Conservation (phyloP, 2,329 filamentous ascomycete species). For the Talaromyces rugulosus region DNA sequence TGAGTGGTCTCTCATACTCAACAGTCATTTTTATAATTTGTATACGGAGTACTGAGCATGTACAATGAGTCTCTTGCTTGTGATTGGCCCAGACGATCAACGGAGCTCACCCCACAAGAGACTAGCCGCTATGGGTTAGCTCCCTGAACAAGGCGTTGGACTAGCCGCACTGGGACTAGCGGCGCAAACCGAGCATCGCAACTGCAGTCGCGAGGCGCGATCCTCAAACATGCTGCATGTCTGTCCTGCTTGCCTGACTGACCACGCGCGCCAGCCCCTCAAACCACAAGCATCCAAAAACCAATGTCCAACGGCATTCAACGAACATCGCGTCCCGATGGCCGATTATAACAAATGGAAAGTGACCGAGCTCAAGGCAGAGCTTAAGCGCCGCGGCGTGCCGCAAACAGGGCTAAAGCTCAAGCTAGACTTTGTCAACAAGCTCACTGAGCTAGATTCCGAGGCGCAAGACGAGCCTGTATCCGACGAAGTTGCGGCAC, state of each 20-base stretch:
- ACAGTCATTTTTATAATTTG: no score
- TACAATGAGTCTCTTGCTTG: not conserved
- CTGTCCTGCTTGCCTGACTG: not conserved
- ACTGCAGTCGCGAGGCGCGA: not conserved
- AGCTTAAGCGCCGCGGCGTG: slow-evolving; percentile 69
- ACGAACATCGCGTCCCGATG: slow-evolving; percentile 31
- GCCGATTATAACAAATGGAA: slow-evolving; percentile 59
- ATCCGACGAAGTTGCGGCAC: slow-evolving; percentile 9
- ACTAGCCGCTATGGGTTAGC: not conserved
- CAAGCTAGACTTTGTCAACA: slow-evolving; percentile 60
- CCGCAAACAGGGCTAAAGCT: slow-evolving; percentile 66
- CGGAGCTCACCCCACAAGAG: not conserved
- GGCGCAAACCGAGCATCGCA: not conserved
- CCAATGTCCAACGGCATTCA: not conserved
- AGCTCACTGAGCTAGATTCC: slow-evolving; percentile 48
- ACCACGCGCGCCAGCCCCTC: not conserved
- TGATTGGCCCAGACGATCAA: not conserved
- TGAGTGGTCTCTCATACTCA: no score
- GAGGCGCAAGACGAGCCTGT: slow-evolving; percentile 27
- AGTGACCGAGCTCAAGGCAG: slow-evolving; percentile 69
- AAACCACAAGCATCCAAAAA: not conserved
- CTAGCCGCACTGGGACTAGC: not conserved
- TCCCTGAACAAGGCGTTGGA: not conserved
- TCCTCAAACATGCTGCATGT: not conserved
- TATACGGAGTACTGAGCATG: no score